These are phyloP conservation scores for Lentinula aciculospora DNA, from an alignment of 768 basidiomycete genomes.

Conservation along the genomic window DNA sequence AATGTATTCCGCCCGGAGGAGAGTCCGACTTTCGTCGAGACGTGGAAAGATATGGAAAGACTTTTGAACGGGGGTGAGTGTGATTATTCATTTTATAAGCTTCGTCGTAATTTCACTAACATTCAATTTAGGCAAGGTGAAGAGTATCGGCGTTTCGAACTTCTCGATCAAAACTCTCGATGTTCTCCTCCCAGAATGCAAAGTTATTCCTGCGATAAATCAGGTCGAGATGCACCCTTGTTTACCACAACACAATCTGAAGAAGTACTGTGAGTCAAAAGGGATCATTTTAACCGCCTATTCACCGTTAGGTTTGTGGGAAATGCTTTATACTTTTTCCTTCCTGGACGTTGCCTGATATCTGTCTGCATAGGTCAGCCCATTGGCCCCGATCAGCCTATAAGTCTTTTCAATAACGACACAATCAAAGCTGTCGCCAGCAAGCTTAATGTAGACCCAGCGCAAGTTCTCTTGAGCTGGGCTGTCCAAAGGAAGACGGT, in stretches of 20 bases:
- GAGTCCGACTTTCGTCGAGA: conserved; percentile 21
- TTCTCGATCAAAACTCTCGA: conserved; percentile 41
- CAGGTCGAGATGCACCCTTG: conserved; percentile 56
- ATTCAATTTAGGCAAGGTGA: conserved; percentile 31
- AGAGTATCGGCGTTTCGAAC: conserved; percentile 52
- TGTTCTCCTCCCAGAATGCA: conserved; percentile 36
- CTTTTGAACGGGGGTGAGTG: conserved; percentile 20
- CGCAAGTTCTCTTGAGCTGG: conserved; percentile 64
- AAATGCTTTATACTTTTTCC: too few species aligned
- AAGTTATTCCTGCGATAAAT: conserved; percentile 46
- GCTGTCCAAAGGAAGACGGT: conserved; percentile 54
- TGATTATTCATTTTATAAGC: background rate
- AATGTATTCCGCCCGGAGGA: conserved; percentile 14
- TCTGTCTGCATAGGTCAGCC: conserved; percentile 9
- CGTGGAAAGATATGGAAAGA: conserved; percentile 25
- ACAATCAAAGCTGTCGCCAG: conserved; percentile 25
- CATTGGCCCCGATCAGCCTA: conserved; percentile 10
- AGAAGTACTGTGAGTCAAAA: conserved; percentile 41
- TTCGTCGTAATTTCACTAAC: background rate
- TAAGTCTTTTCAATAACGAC: conserved; percentile 27
- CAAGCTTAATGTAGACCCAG: conserved; percentile 27
- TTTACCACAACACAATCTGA: conserved; percentile 44
- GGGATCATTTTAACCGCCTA: conserved; percentile 49
- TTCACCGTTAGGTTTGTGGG: conserved; percentile 35
- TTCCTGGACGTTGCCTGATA: too few species aligned